A percentile compares a stretch with the other conserved stretches of the same genome.
phyloP scores from a whole-genome alignment of 257 asterid genomes.

The Solanum sejunctum region DNA sequence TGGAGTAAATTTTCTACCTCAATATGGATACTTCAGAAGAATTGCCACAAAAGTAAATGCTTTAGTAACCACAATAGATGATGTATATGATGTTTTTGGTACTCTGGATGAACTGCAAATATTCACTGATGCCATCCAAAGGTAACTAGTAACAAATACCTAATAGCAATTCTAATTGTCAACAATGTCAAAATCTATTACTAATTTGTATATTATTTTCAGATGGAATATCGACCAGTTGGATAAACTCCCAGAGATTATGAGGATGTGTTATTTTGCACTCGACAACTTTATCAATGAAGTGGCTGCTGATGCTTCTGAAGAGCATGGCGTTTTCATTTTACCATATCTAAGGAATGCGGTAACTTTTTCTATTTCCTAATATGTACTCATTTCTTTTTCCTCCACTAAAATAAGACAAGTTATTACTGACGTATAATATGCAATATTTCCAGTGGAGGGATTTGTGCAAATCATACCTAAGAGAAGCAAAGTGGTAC shows the following conservation, averaged over 20 bases:
- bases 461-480: slow-evolving; percentile 13
- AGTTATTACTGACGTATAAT: neutral
- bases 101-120: slow-evolving; percentile 15
- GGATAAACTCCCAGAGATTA: neutral
- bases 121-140: slow-evolving; percentile 22
- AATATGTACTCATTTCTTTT: too few relatives aligned
- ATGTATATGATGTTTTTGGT: slow-evolving; percentile 5
- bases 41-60: slow-evolving; percentile 11
- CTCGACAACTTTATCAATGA: neutral
- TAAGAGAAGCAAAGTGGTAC: slow-evolving; percentile 35
- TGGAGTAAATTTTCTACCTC: slow-evolving; percentile 16
- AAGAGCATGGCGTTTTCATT: neutral
- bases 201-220: neutral
- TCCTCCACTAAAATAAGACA: neutral
- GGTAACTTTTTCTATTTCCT: neutral
- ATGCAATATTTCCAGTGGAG: slow-evolving; percentile 10
- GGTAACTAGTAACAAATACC: slow-evolving; percentile 5
- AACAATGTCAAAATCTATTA: too few relatives aligned
- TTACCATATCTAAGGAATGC: neutral
- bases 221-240: neutral
- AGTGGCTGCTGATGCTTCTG: neutral
- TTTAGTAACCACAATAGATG: slow-evolving; percentile 9
- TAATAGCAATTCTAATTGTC: neutral
- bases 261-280: neutral
- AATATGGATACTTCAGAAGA: slow-evolving; percentile 5